Base-by-base conservation (phyloP, 1,284 basidiomycete species). In the Rhizoctonia solani region DNA sequence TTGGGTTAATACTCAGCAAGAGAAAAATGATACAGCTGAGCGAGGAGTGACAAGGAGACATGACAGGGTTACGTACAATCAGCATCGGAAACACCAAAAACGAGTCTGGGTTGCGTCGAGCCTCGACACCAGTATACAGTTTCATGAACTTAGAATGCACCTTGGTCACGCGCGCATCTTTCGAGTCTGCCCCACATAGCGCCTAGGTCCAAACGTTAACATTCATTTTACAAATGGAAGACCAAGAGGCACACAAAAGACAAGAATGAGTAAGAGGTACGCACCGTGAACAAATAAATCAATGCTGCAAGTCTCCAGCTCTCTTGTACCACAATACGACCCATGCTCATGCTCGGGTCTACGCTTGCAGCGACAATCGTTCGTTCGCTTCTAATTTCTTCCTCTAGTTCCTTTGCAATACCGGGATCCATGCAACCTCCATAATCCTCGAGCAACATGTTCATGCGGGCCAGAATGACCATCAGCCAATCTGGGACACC, bases 401-500 rank as follows among this genome's bases (percentile, higher is more conserved):
- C 19, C 39, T 56, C 54, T 13, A 56, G 39, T 16, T 56, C 54
- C 21, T 44, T n/a, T n/a, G 44, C 23, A 23, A 42, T 27, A 1
- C 21, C 2, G 27, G 54, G 54, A 29, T 56, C 54, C 2, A 56
- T 25, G 21, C 27, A n/a, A 6, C 37, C 25, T 5, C 21, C 54
- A 27, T 19, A 27, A 9, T 53, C 61, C 2, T 44, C 61, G 19
- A 50, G 61, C 9, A 66, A 21, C 37, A 32, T 66, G 25, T 66
- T 30, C 61, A 66, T 66, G 8, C 29, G 37, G 1, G 61, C 61
- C 14, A 66, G 23, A 6, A 47, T 52, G 25, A 66, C 8, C 9
- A 66, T 11, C 13, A 54, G 52, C 13, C 41, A 41, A 21, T 66
- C 61, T 6, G 61, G 61, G 16, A 66, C 32, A 16, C 61, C 61